Conservation (phyloP, 2,329 filamentous ascomycete genomes). For the Laburnicola sp. region DNA sequence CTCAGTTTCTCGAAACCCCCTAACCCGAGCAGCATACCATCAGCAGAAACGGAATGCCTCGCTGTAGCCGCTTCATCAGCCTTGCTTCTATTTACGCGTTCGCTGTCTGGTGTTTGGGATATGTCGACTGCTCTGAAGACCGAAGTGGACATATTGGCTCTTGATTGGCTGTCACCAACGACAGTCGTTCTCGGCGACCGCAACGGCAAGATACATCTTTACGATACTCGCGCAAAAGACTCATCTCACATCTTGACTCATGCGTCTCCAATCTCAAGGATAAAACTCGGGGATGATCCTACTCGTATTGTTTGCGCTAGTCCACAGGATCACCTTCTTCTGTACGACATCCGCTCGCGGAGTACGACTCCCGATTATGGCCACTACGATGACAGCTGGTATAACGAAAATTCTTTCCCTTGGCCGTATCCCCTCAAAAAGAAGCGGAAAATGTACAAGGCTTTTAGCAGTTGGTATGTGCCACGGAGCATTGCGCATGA, state of each 20-base stretch:
- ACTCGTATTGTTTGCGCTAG: conserved; percentile 35
- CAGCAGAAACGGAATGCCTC: conserved; percentile 31
- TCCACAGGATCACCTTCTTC: conserved; percentile 27
- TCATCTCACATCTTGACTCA: conserved; percentile 32
- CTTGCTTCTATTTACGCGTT: conserved; percentile 30
- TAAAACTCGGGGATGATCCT: conserved; percentile 32
- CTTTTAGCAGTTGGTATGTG: conserved; percentile 10
- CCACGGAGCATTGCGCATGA: background rate
- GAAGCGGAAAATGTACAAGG: conserved; percentile 16
- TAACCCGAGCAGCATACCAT: conserved; percentile 21
- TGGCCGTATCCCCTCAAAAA: conserved; percentile 15
- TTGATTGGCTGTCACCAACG: conserved; percentile 40
- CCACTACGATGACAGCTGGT: conserved; percentile 15
- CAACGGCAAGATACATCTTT: conserved; percentile 37
- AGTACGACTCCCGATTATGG: background rate
- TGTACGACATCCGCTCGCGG: conserved; percentile 38
- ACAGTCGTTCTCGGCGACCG: conserved; percentile 39
- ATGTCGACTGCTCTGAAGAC: conserved; percentile 7
- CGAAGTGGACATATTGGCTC: conserved; percentile 35
- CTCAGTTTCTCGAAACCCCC: too few relatives aligned
- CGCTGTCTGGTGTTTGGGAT: conserved; percentile 27
- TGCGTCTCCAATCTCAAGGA: conserved; percentile 24
- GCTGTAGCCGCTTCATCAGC: conserved; percentile 36
- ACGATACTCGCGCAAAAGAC: conserved; percentile 36
- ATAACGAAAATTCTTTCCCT: conserved; percentile 16